Percentiles rank a stretch among this genome's conserved stretches.
These are phyloP conservation scores for Pedinophyceae sp. DNA, from an alignment of 139 green algal species.

Conservation along the genomic window DNA sequence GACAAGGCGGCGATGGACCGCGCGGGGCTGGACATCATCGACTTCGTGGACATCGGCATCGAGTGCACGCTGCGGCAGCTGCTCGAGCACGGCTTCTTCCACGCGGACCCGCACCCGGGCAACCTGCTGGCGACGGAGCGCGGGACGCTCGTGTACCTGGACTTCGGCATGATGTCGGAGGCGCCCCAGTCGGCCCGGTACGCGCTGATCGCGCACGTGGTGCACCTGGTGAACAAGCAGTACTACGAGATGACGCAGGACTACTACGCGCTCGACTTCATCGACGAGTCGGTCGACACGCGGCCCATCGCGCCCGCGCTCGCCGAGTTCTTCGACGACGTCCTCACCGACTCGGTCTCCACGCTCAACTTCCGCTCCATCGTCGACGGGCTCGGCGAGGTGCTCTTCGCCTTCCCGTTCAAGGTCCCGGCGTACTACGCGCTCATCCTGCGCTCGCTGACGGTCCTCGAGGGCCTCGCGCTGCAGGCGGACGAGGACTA, in stretches of 20 bases:
- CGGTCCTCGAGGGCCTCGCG: constrained; percentile 85
- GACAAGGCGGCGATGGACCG: constrained; percentile 42
- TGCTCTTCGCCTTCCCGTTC: constrained; percentile 80
- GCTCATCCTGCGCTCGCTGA: constrained; percentile 85
- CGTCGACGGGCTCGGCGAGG: constrained; percentile 82
- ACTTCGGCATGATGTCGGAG: constrained; percentile 92
- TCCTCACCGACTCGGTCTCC: constrained; percentile 43
- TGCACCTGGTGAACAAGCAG: constrained; percentile 88
- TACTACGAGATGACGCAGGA: constrained; percentile 72
- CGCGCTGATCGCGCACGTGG: constrained; percentile 89
- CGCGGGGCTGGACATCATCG: constrained; percentile 59
- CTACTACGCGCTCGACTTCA: constrained; percentile 86
- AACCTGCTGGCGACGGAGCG: constrained; percentile 79
- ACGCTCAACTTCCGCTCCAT: constrained; percentile 94
- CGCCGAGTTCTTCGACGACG: constrained; percentile 87
- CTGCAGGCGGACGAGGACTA: constrained; percentile 24
- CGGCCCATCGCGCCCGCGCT: constrained; percentile 83
- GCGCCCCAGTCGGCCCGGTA: constrained; percentile 52
- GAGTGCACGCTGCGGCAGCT: constrained; percentile 76
- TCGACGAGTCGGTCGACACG: constrained; percentile 76
- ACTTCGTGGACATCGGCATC: constrained; percentile 88
- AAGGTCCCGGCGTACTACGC: constrained; percentile 87
- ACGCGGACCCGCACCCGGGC: constrained; percentile 63
- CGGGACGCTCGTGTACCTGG: constrained; percentile 64
- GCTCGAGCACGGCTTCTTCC: constrained; percentile 56